Conservation (phyloP, 495 filamentous ascomycete genomes). For the Penicillium cataractarum region DNA sequence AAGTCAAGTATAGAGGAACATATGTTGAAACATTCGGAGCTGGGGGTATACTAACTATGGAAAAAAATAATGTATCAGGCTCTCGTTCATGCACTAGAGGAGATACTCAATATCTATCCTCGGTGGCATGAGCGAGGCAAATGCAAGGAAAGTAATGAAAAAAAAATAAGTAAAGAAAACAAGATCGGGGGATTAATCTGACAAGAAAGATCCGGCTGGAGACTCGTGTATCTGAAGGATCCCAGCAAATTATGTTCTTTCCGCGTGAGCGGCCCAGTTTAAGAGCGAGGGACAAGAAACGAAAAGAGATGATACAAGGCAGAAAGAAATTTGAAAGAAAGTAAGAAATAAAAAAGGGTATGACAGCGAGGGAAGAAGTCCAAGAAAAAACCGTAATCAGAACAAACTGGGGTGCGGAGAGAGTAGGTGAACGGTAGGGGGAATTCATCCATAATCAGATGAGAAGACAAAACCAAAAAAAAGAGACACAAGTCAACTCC, state of each 20-base stretch:
- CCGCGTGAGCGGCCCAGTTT: constrained; percentile 39
- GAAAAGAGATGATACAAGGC: constrained; percentile 14
- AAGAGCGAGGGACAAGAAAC: constrained; percentile 13
- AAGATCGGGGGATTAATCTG: constrained; percentile 19
- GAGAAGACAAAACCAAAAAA: constrained; percentile 10
- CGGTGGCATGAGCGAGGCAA: constrained; percentile 1
- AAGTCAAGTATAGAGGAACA: background rate
- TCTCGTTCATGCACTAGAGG: background rate
- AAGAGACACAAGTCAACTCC: constrained; percentile 9
- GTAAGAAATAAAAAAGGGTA: constrained; percentile 15
- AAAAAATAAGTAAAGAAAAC: constrained; percentile 14
- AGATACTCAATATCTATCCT: background rate
- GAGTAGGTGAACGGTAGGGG: constrained; percentile 3
- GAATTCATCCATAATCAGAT: constrained; percentile 8
- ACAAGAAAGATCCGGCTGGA: constrained; percentile 16
- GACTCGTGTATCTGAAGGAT: constrained; percentile 23
- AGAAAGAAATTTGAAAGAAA: constrained; percentile 16
- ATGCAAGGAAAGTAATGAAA: constrained; percentile 13
- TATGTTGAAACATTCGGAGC: constrained; percentile 1
- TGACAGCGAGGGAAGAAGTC: background rate
- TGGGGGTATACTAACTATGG: constrained; percentile 1
- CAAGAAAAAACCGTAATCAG: constrained; percentile 14
- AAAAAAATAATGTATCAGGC: background rate
- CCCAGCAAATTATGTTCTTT: constrained; percentile 33
- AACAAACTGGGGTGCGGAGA: constrained; percentile 10